Base-by-base conservation (phyloP, 2,329 filamentous ascomycete species). In the Arthrobotrys sphaeroides region DNA sequence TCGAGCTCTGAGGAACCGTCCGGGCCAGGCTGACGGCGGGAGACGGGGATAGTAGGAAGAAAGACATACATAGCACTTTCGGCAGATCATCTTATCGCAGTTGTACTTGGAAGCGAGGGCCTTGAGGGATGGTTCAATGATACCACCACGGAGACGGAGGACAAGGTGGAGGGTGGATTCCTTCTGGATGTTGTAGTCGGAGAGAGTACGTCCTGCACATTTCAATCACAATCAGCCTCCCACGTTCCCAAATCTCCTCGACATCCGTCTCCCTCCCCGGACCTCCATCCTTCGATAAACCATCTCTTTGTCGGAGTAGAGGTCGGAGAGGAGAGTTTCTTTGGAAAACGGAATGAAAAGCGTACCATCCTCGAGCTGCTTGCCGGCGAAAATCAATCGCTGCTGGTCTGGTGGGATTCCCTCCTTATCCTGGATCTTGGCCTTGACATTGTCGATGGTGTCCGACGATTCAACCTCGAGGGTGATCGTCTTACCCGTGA, bases 81-180 rank as follows among this genome's bases (percentile, higher is more conserved):
- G 94, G 93, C 95, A 98, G 87, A 98, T 97, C 91, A 94, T 94
- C 91, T 97, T 97, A 81, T 98, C 95, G 91, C 94, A 98, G 91
- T 99, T 98, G 90, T 96, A 98, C 90, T 97, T 97, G 88, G 91
- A 94, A 84, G 94, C 94, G 80, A 98, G 90, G 81, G 93, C 94
- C 91, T 98, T 98, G 83, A 98, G 90, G 83, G 94, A 97, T 82
- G 95, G 95, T 90, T 98, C 94, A 83, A 97, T 97, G 88, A 98
- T 94, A 89, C 94, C 94, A 89, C 94, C 94, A 89, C 94, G 94
- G 82, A 98, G 94, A 88, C 94, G 94, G 86, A 98, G 94, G 84
- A 98, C 94, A 83, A 98, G 87, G 88, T 98, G 94, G 82, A 98
- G 94, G 80, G 94, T 98, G 72, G 94, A 97, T 89, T 98, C 94